Conservation (phyloP, 805 yeast genomes). For the Phaffomyces thermotolerans region DNA sequence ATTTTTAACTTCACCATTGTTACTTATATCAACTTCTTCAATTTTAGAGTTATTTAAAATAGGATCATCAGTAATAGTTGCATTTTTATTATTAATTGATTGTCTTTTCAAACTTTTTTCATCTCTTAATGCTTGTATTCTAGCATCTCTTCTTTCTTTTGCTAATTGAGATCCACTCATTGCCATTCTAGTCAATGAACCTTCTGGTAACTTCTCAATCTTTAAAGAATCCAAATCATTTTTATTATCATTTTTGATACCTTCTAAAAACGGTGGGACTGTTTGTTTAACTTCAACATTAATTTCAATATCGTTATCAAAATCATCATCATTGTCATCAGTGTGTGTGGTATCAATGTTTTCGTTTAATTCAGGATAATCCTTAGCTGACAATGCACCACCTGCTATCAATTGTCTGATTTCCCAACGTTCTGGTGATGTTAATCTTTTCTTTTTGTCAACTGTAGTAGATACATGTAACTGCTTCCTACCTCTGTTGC, state of each 20-base stretch:
- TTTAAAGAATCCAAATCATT: conserved; percentile 38
- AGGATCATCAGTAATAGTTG: conserved; percentile 30
- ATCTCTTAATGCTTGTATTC: conserved; percentile 41
- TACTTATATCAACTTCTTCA: conserved; percentile 24
- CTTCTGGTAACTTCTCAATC: conserved; percentile 68
- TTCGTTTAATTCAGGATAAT: conserved; percentile 57
- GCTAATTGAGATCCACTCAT: conserved; percentile 65
- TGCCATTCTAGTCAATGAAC: conserved; percentile 72
- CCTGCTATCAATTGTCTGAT: conserved; percentile 73
- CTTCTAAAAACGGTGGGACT: conserved; percentile 67
- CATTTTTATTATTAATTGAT: conserved; percentile 28
- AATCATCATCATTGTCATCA: conserved; percentile 13
- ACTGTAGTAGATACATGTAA: conserved; percentile 9
- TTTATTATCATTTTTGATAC: conserved; percentile 26
- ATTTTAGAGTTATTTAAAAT: conserved; percentile 11
- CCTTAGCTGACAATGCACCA: conserved; percentile 62
- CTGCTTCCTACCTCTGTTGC: conserved; percentile 10
- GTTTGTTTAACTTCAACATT: conserved; percentile 68
- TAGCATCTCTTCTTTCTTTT: conserved; percentile 54
- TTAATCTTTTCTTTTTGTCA: conserved; percentile 38
- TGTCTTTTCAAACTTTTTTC: conserved; percentile 50
- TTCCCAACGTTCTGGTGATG: conserved; percentile 92
- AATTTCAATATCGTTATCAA: conserved; percentile 38
- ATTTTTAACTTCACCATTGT: conserved; percentile 14
- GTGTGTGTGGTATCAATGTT: conserved; percentile 15